Conservation (phyloP, 768 basidiomycete genomes). For the Lanmaoa rubissima region DNA sequence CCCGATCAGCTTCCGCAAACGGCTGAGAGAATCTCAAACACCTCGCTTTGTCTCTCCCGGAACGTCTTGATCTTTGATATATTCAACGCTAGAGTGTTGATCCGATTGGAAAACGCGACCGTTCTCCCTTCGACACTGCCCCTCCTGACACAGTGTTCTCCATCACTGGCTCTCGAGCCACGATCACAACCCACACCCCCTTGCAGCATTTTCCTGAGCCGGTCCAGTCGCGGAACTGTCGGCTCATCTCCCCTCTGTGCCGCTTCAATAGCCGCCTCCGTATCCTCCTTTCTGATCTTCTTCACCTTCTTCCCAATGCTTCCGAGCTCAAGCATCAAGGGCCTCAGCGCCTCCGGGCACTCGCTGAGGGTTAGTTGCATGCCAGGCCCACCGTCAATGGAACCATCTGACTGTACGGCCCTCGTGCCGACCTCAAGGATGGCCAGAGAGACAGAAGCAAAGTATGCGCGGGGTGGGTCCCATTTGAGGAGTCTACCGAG, state of each 20-base stretch:
- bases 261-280: conserved; percentile 45
- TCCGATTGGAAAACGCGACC: conserved; percentile 70
- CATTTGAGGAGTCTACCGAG: conserved; percentile 54
- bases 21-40: conserved; percentile 55
- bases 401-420: conserved; percentile 45
- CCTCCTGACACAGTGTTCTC: conserved; percentile 33
- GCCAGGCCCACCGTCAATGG: conserved; percentile 51
- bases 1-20: conserved; percentile 18
- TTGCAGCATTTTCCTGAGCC: conserved; percentile 55
- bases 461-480: conserved; percentile 77
- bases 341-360: conserved; percentile 61
- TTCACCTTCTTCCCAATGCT: conserved; percentile 51
- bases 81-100: conserved; percentile 69
- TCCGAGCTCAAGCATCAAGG: conserved; percentile 68
- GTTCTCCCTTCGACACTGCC: conserved; percentile 62
- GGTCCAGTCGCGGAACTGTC: conserved; percentile 50
- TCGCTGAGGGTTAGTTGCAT: conserved; percentile 51
- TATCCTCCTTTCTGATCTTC: conserved; percentile 55
- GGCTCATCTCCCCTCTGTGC: conserved; percentile 34
- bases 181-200: conserved; percentile 50
- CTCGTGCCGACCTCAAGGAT: conserved; percentile 64
- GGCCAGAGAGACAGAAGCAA: conserved; percentile 70
- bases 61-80: conserved; percentile 74
- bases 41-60: conserved; percentile 63
- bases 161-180: neutral